Conservation (phyloP, 164 flowering plant species). For the Vitis rotundifolia region DNA sequence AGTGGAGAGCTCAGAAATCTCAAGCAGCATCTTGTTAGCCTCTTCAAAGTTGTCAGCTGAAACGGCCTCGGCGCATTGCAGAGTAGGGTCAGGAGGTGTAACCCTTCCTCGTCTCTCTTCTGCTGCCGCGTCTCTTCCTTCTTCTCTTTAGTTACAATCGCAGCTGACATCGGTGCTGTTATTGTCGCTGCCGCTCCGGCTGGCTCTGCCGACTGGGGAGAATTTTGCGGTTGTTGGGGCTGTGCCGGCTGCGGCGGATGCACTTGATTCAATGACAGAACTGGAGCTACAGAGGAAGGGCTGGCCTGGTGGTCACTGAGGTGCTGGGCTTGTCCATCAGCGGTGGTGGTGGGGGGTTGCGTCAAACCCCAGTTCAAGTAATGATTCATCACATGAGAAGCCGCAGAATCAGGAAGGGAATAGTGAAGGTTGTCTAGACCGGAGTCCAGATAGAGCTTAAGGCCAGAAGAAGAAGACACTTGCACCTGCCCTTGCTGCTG, state of each 20-base stretch:
- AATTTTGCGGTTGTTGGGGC: conserved; percentile 7
- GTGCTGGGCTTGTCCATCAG: conserved; percentile 11
- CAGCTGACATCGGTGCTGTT: neutral
- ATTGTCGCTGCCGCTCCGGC: conserved; percentile 1
- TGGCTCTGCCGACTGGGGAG: neutral
- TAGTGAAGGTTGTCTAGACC: conserved; percentile 9
- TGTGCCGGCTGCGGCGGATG: conserved; percentile 9
- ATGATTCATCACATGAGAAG: conserved; percentile 14
- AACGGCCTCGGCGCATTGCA: conserved; percentile 94
- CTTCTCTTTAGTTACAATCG: conserved; percentile 29
- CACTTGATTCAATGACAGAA: conserved; percentile 22
- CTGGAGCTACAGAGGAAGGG: conserved; percentile 8
- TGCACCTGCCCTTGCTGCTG: conserved; percentile 21
- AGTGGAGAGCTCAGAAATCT: conserved; percentile 80
- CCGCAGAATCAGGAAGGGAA: conserved; percentile 18
- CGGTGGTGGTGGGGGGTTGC: conserved; percentile 1
- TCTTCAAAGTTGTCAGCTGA: conserved; percentile 76
- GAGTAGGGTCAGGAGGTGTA: conserved; percentile 83
- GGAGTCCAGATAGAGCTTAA: conserved; percentile 29
- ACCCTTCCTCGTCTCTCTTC: conserved; percentile 83
- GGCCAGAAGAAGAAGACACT: conserved; percentile 27
- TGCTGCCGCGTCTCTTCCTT: conserved; percentile 60
- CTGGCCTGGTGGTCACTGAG: conserved; percentile 6
- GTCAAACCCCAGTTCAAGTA: conserved; percentile 34
- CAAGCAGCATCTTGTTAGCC: conserved; percentile 79